A percentile compares a stretch with the other conserved stretches of the same genome.
Conservation (phyloP, 2,329 filamentous ascomycete genomes). For the Aspergillus arachidicola region DNA sequence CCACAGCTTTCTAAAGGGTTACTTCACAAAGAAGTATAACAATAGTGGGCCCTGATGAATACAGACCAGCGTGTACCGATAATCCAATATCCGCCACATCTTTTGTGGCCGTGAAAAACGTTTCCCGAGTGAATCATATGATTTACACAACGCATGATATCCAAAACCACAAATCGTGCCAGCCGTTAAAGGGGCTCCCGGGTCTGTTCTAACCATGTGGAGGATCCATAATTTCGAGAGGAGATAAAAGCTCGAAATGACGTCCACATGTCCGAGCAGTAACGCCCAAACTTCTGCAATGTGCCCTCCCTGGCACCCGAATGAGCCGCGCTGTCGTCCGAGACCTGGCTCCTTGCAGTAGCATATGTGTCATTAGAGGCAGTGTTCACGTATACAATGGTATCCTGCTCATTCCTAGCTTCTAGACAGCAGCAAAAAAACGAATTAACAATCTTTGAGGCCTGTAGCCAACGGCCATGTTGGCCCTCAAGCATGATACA, state of each 20-base stretch:
- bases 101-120: not conserved
- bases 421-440: conserved; percentile 13
- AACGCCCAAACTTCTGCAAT: not conserved
- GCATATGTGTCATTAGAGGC: conserved; percentile 19
- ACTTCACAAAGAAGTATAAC: not conserved
- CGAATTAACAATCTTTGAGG: conserved; percentile 1
- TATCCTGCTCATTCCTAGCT: conserved; percentile 2
- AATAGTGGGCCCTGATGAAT: not conserved
- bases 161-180: not conserved
- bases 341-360: conserved; percentile 14
- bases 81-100: not conserved
- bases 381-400: conserved; percentile 11
- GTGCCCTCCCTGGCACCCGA: not conserved
- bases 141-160: not conserved
- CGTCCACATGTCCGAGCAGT: conserved; percentile 1
- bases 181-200: not conserved
- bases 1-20: not conserved
- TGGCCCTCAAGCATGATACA: not conserved
- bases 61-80: not conserved
- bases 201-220: conserved; percentile 7
- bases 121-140: not conserved
- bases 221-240: conserved; percentile 5
- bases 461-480: conserved; percentile 7
- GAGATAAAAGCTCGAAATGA: not conserved
- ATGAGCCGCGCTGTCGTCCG: conserved; percentile 1